Evolutionary conservation across 768 basidiomycete genomes (phyloP), one percentile per base, ranked within the genome.

Genomic region (Leccinum fibrillosum): DNA sequence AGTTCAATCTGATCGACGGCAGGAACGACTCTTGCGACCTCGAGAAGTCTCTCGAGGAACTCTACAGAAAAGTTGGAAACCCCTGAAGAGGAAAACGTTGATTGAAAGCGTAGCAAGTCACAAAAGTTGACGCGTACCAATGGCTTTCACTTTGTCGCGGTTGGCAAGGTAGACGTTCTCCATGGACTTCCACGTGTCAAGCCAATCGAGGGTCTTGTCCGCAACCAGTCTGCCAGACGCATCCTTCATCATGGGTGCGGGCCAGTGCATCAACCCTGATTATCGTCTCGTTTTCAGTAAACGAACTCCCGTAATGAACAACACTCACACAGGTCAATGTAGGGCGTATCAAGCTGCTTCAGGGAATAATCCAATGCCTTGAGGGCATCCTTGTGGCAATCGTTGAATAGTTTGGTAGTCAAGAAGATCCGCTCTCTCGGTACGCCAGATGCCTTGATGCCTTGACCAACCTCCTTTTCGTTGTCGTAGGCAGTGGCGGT

Each of bases 1-100:
- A 85, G 76, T 71, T 89, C 89, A 56, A 93, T 80, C 73, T 94
- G 92, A 75, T 92, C 90, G 25, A 85, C 85, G 0, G 88, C 89
- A 15, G 90, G 90, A 37, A 86, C 73, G 39, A 87, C 76, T 25
- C 70, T 69, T 53, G 82, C 78, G 37, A 78, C 76, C 60, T 78
- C 78, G 39, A 89, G 75, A 21, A 92, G 77, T 50, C 82, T 75
- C 58, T 86, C 78, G 35, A 93, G 72, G 72, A 78, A 88, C 39
- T 82, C 72, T 48, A 86, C 77, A 8, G 83, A 86, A 69, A 87
- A 84, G 78, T 92, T 93, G 56, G 85, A 86, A 50, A 89, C 85
- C 63, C 83, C 79, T 82, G 25, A 49, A 39, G 42, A 19, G 52
- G 37, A 54, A 19, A 44, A 39, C 57, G 8, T 49, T 60, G 54